Conservation (phyloP, 1,139 yeast genomes). For the Nadsonia commutata region DNA sequence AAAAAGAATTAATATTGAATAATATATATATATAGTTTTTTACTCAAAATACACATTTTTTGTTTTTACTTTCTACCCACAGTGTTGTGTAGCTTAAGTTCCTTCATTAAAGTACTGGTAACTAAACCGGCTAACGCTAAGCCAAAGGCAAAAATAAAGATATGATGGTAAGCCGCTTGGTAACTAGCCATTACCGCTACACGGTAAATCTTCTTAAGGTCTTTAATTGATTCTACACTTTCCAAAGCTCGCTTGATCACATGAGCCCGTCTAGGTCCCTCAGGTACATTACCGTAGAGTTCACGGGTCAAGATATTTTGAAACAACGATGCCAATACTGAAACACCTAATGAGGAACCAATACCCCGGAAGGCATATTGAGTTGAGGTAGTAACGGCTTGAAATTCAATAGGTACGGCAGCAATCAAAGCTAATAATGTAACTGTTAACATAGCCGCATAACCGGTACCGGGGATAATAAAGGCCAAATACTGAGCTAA, state of each 20-base stretch:
- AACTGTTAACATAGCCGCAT: slow-evolving; percentile 47
- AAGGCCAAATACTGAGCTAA: slow-evolving; percentile 19
- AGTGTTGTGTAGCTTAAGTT: background rate
- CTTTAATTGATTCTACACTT: background rate
- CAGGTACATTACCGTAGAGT: slow-evolving; percentile 18
- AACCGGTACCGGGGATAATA: slow-evolving; percentile 41
- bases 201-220: background rate
- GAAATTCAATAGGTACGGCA: slow-evolving; percentile 42
- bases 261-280: background rate
- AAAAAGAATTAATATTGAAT: no score
- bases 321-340: slow-evolving; percentile 54
- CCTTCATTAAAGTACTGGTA: background rate
- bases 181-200: background rate
- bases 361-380: slow-evolving; percentile 64
- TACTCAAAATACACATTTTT: background rate
- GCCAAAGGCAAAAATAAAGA: background rate
- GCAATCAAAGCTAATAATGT: slow-evolving; percentile 56
- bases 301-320: slow-evolving; percentile 26
- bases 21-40: background rate
- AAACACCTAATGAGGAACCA: slow-evolving; percentile 60
- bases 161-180: background rate
- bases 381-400: slow-evolving; percentile 62
- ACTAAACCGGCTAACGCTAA: background rate
- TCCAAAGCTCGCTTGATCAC: background rate
- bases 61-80: background rate